Evolutionary conservation across 768 basidiomycete species (phyloP).

Genomic region (Ephemerocybe angulata): DNA sequence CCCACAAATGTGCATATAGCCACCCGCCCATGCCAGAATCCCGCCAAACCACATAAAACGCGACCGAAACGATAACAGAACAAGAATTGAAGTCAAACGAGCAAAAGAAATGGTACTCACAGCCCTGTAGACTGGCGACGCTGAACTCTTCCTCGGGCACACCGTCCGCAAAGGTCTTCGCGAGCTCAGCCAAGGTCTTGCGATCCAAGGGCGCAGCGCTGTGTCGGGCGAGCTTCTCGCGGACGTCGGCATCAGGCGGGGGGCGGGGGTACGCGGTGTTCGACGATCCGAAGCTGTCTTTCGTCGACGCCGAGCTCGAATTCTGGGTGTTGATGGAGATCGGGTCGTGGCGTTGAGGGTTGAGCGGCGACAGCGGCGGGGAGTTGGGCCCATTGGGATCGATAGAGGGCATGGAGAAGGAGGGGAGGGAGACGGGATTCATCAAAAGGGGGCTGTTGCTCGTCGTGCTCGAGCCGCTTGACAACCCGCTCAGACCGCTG

Average conservation of each 20-base stretch:
- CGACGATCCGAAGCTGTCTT: slow-evolving; percentile 45
- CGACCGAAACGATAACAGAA: background rate
- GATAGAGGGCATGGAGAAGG: slow-evolving; percentile 6
- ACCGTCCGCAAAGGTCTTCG: slow-evolving; percentile 73
- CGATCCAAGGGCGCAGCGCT: slow-evolving; percentile 64
- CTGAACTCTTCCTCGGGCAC: slow-evolving; percentile 86
- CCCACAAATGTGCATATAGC: no score
- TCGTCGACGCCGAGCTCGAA: background rate
- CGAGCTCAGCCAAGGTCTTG: slow-evolving; percentile 60
- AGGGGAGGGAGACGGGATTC: slow-evolving; percentile 27
- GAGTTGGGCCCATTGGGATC: no score
- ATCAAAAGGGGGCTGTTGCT: slow-evolving; percentile 28
- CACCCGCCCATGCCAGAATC: no score
- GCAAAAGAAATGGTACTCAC: slow-evolving; percentile 46
- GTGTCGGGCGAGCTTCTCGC: slow-evolving; percentile 45
- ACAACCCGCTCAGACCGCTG: background rate
- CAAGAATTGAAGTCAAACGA: slow-evolving; percentile 1
- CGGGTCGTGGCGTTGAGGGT: background rate
- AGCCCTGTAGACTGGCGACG: slow-evolving; percentile 87
- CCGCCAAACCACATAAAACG: background rate
- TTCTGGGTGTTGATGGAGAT: background rate
- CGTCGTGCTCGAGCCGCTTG: background rate
- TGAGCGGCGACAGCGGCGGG: background rate
- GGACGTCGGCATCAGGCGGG: slow-evolving; percentile 56
- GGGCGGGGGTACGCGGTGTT: slow-evolving; percentile 65